These are phyloP conservation scores for Colletotrichum zoysiae DNA, from an alignment of 2,329 filamentous ascomycete species.

Conservation along the genomic window DNA sequence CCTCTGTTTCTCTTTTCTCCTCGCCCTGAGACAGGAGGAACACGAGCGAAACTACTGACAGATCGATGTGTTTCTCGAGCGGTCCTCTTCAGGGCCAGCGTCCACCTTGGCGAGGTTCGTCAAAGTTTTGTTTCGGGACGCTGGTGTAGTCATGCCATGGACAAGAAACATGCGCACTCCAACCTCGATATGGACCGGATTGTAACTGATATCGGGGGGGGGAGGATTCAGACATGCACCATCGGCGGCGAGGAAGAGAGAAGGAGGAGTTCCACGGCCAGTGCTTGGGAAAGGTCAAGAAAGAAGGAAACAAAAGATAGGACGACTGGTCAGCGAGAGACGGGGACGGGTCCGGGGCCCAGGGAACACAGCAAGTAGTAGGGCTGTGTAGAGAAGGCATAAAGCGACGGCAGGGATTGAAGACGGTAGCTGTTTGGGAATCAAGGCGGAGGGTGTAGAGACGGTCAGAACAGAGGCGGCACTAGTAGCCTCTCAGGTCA, in stretches of 20 bases:
- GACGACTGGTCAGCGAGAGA: constrained; percentile 45
- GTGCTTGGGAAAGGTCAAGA: constrained; percentile 41
- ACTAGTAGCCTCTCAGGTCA: constrained; percentile 30
- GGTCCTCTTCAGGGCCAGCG: constrained; percentile 20
- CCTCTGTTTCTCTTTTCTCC: background rate
- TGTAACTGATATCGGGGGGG: constrained; percentile 21
- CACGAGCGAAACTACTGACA: background rate
- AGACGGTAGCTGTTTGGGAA: constrained; percentile 48
- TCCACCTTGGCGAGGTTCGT: constrained; percentile 24
- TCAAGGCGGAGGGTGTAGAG: constrained; percentile 44
- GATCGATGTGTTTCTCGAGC: constrained; percentile 13
- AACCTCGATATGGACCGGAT: constrained; percentile 31
- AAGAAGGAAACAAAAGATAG: constrained; percentile 45
- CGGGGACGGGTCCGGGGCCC: constrained; percentile 39
- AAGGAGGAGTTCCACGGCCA: constrained; percentile 26
- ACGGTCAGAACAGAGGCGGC: constrained; percentile 31
- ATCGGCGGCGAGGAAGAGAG: constrained; percentile 27
- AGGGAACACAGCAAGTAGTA: constrained; percentile 44
- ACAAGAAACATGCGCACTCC: constrained; percentile 24
- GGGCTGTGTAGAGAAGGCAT: constrained; percentile 51
- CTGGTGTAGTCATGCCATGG: constrained; percentile 40
- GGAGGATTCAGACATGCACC: constrained; percentile 17
- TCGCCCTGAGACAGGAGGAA: background rate
- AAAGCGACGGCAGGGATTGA: constrained; percentile 48
- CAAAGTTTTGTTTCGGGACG: constrained; percentile 44